Conservation (phyloP, 345 rosid genomes). For the Citrus maxima region DNA sequence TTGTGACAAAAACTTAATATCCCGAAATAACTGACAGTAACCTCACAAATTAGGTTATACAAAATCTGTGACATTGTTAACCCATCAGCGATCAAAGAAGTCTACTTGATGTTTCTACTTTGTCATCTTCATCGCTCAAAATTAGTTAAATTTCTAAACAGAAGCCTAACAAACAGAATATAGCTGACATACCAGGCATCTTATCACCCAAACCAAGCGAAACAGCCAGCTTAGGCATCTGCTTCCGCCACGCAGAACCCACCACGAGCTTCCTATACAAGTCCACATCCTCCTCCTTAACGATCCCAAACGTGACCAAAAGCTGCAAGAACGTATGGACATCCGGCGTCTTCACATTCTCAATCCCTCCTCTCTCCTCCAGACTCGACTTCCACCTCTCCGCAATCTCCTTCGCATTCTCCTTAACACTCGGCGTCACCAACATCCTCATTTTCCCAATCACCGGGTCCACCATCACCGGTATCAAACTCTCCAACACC, state of each 20-base stretch:
- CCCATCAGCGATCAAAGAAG: neutral
- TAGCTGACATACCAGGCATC: slow-evolving; percentile 76
- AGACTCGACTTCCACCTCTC: slow-evolving; percentile 91
- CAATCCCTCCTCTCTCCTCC: slow-evolving; percentile 90
- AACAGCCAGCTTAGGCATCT: slow-evolving; percentile 97
- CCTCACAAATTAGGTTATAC: too few species aligned
- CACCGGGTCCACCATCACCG: slow-evolving; percentile 87
- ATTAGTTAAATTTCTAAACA: neutral
- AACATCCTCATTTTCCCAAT: slow-evolving; percentile 73
- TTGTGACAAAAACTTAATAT: neutral
- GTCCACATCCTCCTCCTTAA: slow-evolving; percentile 65
- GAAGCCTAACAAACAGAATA: neutral
- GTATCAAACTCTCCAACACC: slow-evolving; percentile 80
- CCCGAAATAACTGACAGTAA: neutral
- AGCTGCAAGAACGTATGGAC: slow-evolving; percentile 97
- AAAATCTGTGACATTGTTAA: neutral
- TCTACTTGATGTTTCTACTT: neutral
- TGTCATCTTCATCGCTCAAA: neutral
- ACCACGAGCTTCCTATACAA: slow-evolving; percentile 90
- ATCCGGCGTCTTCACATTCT: slow-evolving; percentile 93
- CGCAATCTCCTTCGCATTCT: slow-evolving; percentile 74
- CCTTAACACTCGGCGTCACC: slow-evolving; percentile 70
- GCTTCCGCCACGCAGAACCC: slow-evolving; percentile 97
- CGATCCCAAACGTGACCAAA: slow-evolving; percentile 92
- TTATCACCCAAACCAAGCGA: slow-evolving; percentile 86